These are phyloP conservation scores for Quercus agrifolia DNA, from an alignment of 306 rosid genomes.

Conservation along the genomic window DNA sequence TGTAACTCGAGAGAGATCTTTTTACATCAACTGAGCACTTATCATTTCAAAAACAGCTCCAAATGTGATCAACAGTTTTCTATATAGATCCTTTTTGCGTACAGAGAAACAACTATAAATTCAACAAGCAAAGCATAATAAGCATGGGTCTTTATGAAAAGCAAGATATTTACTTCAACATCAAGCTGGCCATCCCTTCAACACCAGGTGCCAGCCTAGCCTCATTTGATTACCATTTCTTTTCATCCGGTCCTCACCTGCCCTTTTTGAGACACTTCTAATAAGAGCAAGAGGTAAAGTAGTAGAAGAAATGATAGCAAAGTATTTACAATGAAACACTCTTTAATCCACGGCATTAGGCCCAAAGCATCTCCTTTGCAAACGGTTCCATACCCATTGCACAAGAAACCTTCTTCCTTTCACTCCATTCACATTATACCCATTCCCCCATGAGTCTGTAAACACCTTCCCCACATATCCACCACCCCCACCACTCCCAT, in stretches of 20 bases:
- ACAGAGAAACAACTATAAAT: background rate
- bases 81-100: background rate
- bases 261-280: background rate
- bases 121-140: background rate
- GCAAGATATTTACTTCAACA: background rate
- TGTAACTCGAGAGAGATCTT: no score
- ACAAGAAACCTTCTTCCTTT: slow-evolving; percentile 45
- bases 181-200: background rate
- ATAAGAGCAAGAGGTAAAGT: background rate
- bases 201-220: background rate
- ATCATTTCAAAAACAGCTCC: background rate
- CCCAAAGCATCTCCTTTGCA: slow-evolving; percentile 49
- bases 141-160: background rate
- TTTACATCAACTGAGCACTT: no score
- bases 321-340: background rate
- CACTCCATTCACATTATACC: slow-evolving; percentile 44
- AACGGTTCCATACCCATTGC: slow-evolving; percentile 56
- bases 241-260: background rate
- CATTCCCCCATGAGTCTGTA: slow-evolving; percentile 39
- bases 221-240: background rate
- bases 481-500: slow-evolving; percentile 57
- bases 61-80: background rate
- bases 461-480: slow-evolving; percentile 47
- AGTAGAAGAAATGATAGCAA: background rate
- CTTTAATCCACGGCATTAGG: slow-evolving; percentile 47